These are phyloP conservation scores for Guadua angustifolia DNA, from an alignment of 176 grass and related monocot species.

Conservation along the genomic window DNA sequence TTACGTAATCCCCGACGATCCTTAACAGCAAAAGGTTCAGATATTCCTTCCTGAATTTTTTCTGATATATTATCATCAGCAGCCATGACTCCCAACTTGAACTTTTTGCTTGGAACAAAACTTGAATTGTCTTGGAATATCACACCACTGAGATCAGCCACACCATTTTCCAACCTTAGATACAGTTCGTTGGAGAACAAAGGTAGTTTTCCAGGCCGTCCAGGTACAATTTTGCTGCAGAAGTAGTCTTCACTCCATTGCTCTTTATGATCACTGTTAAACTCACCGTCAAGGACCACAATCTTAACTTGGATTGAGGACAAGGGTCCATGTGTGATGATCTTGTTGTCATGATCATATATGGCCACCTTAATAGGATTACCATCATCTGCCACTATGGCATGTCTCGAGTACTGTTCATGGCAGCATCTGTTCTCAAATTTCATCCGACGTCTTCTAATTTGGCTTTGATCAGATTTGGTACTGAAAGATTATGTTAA, in stretches of 20 bases:
- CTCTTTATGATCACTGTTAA: slow-evolving; percentile 40
- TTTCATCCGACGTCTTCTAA: not conserved
- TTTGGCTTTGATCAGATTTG: not conserved
- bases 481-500: not conserved
- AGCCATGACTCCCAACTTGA: slow-evolving; percentile 43
- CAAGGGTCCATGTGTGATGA: slow-evolving; percentile 28
- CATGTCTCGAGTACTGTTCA: not conserved
- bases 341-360: slow-evolving; percentile 3
- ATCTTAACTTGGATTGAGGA: slow-evolving; percentile 38
- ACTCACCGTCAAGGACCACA: slow-evolving; percentile 39
- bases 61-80: slow-evolving; percentile 37
- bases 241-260: slow-evolving; percentile 30
- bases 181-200: slow-evolving; percentile 9
- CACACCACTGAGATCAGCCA: not conserved
- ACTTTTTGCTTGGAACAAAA: slow-evolving; percentile 36
- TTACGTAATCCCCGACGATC: slow-evolving; percentile 23
- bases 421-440: slow-evolving; percentile 10
- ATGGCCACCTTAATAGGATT: slow-evolving; percentile 8
- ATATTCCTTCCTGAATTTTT: slow-evolving; percentile 40
- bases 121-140: slow-evolving; percentile 48
- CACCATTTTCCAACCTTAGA: slow-evolving; percentile 31
- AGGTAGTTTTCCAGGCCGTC: slow-evolving; percentile 15
- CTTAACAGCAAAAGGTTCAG: slow-evolving; percentile 34
- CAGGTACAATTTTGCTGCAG: not conserved
- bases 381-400: slow-evolving; percentile 21